These are phyloP conservation scores for Drechslera avenae DNA, from an alignment of 2,329 filamentous ascomycete species.

Conservation along the genomic window DNA sequence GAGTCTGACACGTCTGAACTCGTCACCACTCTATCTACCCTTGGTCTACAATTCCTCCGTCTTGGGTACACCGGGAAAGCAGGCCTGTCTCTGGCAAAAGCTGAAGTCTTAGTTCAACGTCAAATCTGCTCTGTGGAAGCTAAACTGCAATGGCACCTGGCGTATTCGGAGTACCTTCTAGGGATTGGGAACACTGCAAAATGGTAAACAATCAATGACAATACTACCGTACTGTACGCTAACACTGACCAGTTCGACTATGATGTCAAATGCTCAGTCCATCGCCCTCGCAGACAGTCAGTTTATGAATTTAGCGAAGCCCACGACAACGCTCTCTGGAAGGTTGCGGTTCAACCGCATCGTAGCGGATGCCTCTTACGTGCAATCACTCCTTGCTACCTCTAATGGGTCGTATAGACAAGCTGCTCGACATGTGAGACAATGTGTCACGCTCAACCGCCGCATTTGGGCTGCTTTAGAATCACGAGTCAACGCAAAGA, in stretches of 20 bases:
- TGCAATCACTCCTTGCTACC: conserved; percentile 70
- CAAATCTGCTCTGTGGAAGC: conserved; percentile 52
- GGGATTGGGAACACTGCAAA: conserved; percentile 69
- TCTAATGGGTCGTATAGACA: conserved; percentile 56
- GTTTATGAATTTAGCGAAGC: conserved; percentile 38
- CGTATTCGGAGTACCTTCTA: conserved; percentile 75
- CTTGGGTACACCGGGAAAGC: conserved; percentile 67
- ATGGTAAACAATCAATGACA: conserved; percentile 47
- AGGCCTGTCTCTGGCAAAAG: conserved; percentile 62
- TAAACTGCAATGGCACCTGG: conserved; percentile 67
- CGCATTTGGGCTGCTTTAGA: conserved; percentile 59
- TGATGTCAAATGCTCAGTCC: conserved; percentile 35
- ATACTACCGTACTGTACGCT: conserved; percentile 8
- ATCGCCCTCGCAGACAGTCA: conserved; percentile 35
- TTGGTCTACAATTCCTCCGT: conserved; percentile 62
- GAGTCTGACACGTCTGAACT: conserved; percentile 46
- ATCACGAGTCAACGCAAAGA: conserved; percentile 41
- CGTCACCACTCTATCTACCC: conserved; percentile 51
- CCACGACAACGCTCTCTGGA: conserved; percentile 41
- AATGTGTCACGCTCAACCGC: conserved; percentile 56
- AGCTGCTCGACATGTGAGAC: conserved; percentile 56
- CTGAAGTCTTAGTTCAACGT: conserved; percentile 56
- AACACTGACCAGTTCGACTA: conserved; percentile 31
- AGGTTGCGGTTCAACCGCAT: conserved; percentile 55
- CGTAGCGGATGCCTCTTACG: conserved; percentile 64